phyloP scores from a whole-genome alignment of 2,329 filamentous ascomycete species.

The Pyrenophora graminea region DNA sequence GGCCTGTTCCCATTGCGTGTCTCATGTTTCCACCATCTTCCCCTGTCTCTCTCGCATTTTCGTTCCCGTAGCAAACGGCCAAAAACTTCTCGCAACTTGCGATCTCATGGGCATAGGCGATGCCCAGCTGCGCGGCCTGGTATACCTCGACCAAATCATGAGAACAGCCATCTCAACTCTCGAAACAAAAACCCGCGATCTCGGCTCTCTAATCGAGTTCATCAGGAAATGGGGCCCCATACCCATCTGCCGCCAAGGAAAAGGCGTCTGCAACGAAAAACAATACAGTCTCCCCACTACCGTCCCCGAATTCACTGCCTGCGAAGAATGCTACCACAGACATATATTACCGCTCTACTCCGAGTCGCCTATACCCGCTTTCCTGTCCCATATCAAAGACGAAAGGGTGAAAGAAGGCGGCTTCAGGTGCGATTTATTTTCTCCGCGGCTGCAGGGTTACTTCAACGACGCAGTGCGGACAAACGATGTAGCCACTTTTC shows the following conservation, averaged over 20 bases:
- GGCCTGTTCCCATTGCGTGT: constrained; percentile 24
- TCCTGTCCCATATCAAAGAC: constrained; percentile 5
- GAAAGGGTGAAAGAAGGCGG: neutral
- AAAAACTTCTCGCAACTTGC: constrained; percentile 23
- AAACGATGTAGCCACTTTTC: constrained; percentile 9
- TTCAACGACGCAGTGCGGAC: constrained; percentile 14
- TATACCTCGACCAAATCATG: constrained; percentile 17
- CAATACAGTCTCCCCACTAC: constrained; percentile 9
- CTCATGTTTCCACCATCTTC: constrained; percentile 17
- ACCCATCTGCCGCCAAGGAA: constrained; percentile 11
- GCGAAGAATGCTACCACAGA: constrained; percentile 23
- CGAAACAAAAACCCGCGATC: constrained; percentile 6
- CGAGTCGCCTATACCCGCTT: neutral
- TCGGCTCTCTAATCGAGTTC: constrained; percentile 10
- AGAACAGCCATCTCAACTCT: constrained; percentile 7
- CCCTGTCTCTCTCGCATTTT: constrained; percentile 21
- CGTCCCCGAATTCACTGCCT: constrained; percentile 19
- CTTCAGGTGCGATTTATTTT: constrained; percentile 24
- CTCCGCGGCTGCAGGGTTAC: constrained; percentile 19
- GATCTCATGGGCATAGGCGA: constrained; percentile 19
- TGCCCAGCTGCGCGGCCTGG: constrained; percentile 9
- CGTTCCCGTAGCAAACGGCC: constrained; percentile 10
- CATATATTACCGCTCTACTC: constrained; percentile 14
- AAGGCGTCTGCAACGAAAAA: constrained; percentile 4
- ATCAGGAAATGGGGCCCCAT: constrained; percentile 18